Conservation (phyloP, 2,329 filamentous ascomycete species). For the Orbilia oligospora region DNA sequence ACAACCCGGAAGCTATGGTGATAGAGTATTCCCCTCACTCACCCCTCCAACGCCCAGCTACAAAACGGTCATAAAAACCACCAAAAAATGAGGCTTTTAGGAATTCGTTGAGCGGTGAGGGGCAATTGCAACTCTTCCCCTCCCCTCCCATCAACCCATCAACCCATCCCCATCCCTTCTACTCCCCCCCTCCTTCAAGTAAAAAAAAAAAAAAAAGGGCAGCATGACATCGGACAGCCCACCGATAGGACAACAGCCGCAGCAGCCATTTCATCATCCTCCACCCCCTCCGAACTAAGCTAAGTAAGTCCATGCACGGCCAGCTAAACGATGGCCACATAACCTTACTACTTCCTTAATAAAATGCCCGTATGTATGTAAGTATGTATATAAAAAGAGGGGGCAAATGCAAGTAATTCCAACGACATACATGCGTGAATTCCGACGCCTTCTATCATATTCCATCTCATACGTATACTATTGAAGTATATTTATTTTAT, state of each 20-base stretch:
- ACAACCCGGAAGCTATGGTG: no score
- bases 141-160: neutral
- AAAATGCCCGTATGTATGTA: no score
- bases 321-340: constrained; percentile 5
- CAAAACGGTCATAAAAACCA: neutral
- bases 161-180: neutral
- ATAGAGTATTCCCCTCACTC: neutral
- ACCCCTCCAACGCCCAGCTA: neutral
- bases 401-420: constrained; percentile 7
- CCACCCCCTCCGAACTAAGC: no score
- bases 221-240: constrained; percentile 15
- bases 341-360: no score
- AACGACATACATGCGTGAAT: neutral
- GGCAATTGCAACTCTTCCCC: neutral
- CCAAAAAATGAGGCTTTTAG: constrained; percentile 13
- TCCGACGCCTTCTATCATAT: constrained; percentile 14
- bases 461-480: constrained; percentile 4
- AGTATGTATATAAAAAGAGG: neutral
- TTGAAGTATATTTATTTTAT: no score
- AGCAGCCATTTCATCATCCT: constrained; percentile 5
- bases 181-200: no score
- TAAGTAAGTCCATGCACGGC: constrained; percentile 1
- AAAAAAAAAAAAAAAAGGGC: constrained; percentile 17
- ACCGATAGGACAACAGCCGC: constrained; percentile 25
- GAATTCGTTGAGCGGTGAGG: constrained; percentile 19